Conservation (phyloP, 2,329 filamentous ascomycete genomes). For the Fusarium sororula region DNA sequence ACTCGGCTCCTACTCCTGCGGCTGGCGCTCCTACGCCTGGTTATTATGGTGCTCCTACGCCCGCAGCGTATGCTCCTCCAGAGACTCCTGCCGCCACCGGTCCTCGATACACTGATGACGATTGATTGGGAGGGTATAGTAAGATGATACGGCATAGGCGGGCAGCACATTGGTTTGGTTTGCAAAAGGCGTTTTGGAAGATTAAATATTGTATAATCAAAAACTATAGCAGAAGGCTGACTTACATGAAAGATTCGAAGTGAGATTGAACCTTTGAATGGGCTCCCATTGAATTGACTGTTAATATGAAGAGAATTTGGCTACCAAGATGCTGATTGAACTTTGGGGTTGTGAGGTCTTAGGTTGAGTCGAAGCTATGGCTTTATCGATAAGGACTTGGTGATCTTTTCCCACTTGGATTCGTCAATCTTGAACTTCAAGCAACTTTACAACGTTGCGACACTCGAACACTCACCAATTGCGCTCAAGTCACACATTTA, state of each 20-base stretch:
- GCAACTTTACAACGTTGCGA: background rate
- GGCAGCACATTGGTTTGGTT: background rate
- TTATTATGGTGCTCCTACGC: constrained; percentile 72
- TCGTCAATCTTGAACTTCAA: background rate
- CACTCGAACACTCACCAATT: background rate
- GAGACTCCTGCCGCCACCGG: constrained; percentile 71
- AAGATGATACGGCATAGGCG: background rate
- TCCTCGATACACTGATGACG: constrained; percentile 63
- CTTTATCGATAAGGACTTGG: constrained; percentile 34
- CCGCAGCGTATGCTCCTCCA: constrained; percentile 65
- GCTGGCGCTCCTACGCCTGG: constrained; percentile 74
- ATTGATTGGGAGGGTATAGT: constrained; percentile 38
- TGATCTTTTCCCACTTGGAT: constrained; percentile 8
- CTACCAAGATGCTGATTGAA: background rate
- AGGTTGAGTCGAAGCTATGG: background rate
- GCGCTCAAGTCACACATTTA: background rate
- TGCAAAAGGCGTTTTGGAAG: constrained; percentile 35
- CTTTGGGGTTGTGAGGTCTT: background rate
- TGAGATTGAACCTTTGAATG: background rate
- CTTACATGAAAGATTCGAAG: background rate
- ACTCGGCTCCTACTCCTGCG: constrained; percentile 73
- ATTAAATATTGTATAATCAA: constrained; percentile 33
- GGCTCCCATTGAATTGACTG: background rate
- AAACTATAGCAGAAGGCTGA: background rate
- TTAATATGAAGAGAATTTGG: background rate